A percentile compares a stretch with the other conserved stretches of the same genome.
Evolutionary conservation across 495 filamentous ascomycete species (phyloP).

Genomic region (Daldinia caldariorum): DNA sequence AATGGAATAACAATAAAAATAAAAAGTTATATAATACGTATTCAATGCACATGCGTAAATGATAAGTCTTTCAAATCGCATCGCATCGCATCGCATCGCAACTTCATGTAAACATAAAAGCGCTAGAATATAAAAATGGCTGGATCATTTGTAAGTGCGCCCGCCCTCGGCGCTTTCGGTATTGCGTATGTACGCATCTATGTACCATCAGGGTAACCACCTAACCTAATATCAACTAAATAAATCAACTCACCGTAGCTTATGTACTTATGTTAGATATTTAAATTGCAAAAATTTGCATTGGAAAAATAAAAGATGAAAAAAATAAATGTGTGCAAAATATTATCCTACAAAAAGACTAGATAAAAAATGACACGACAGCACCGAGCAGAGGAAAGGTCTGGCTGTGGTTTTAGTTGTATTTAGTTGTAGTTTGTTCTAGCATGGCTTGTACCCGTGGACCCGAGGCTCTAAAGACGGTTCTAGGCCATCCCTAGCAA

Average conservation of each 20-base stretch:
- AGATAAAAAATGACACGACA: conserved; percentile 44
- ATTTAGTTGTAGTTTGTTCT: neutral
- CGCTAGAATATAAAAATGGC: neutral
- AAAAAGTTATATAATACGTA: no score
- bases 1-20: no score
- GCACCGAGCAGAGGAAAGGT: conserved; percentile 22
- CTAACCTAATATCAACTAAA: neutral
- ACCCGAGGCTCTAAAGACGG: conserved; percentile 36
- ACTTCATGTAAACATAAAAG: neutral
- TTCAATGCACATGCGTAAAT: neutral
- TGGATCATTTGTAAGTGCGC: neutral
- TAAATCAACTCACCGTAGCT: no score
- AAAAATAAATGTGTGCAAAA: neutral
- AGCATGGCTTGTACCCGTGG: conserved; percentile 29
- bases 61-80: no score
- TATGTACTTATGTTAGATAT: no score
- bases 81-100: no score
- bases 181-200: conserved; percentile 16
- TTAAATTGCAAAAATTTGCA: no score
- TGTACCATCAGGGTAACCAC: neutral
- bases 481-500: conserved; percentile 35
- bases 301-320: no score
- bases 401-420: neutral
- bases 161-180: conserved; percentile 35
- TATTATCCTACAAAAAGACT: conserved; percentile 31